Percentiles rank a stretch among this genome's conserved stretches.
Evolutionary conservation across 1,139 yeast species (phyloP).

Genomic region (Keqinozyma sinolaborantium): DNA sequence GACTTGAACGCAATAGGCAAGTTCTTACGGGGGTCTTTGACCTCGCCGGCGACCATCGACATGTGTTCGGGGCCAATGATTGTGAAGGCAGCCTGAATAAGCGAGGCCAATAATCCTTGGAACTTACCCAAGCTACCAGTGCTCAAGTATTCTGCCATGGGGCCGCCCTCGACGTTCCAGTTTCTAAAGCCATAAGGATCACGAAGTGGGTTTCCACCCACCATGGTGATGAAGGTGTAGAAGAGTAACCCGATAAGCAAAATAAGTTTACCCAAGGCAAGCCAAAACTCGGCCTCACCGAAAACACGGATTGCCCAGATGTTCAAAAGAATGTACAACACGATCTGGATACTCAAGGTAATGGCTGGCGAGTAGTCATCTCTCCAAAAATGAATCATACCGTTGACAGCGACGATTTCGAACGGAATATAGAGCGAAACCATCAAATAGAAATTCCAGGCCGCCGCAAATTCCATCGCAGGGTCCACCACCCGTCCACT

Average conservation of each 20-base stretch:
- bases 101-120: conserved; percentile 62
- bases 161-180: conserved; percentile 47
- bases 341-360: conserved; percentile 58
- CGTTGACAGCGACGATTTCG: conserved; percentile 77
- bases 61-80: conserved; percentile 83
- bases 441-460: conserved; percentile 71
- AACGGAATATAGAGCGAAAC: conserved; percentile 76
- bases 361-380: conserved; percentile 66
- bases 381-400: conserved; percentile 75
- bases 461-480: conserved; percentile 75
- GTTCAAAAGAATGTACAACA: conserved; percentile 57
- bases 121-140: conserved; percentile 62
- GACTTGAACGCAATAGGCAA: conserved; percentile 75
- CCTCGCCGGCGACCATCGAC: conserved; percentile 80
- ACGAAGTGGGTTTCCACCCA: conserved; percentile 74
- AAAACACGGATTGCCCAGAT: conserved; percentile 66
- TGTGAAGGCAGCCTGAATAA: conserved; percentile 60
- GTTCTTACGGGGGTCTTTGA: conserved; percentile 66
- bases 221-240: conserved; percentile 74
- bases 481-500: conserved; percentile 56
- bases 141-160: conserved; percentile 50
- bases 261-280: conserved; percentile 66
- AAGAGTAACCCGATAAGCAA: conserved; percentile 66
- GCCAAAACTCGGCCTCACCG: conserved; percentile 81
- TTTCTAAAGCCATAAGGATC: conserved; percentile 65